Evolutionary conservation across 179 eudicot genomes (phyloP).

Genomic region (Carnegiea gigantea): DNA sequence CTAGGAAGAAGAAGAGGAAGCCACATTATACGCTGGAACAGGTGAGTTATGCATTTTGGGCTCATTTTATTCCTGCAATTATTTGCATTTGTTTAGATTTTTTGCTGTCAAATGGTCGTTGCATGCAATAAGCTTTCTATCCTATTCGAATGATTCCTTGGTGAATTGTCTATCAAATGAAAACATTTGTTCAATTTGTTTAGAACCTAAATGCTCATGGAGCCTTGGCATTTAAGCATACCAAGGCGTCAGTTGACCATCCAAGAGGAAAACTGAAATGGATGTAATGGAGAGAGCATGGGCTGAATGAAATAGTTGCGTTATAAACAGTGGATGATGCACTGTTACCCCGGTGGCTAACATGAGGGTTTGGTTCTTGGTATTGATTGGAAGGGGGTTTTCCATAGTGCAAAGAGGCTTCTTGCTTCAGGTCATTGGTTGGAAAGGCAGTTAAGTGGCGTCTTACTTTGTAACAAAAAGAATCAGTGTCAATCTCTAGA

Average conservation of each 20-base stretch:
- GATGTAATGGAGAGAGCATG: neutral
- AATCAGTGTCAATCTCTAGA: too few species aligned
- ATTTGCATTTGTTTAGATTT: neutral
- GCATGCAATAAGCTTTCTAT: too few species aligned
- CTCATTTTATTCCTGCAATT: too few species aligned
- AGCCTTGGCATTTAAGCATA: neutral
- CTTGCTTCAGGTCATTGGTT: neutral
- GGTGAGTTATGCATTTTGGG: constrained; percentile 35
- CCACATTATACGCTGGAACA: constrained; percentile 80
- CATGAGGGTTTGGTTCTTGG: neutral
- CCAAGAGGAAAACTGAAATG: neutral
- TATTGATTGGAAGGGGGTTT: neutral
- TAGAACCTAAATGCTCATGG: neutral
- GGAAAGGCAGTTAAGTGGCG: neutral
- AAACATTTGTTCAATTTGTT: neutral
- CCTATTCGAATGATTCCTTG: too few species aligned
- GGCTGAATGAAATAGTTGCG: neutral
- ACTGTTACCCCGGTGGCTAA: neutral
- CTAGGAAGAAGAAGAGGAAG: constrained; percentile 91
- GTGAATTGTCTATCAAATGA: neutral
- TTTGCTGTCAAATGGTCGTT: neutral
- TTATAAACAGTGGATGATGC: neutral
- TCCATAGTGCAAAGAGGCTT: neutral
- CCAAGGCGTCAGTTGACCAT: neutral
- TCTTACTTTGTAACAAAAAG: too few species aligned